Conservation (phyloP, 805 yeast genomes). For the Teunomyces funiuensis region DNA sequence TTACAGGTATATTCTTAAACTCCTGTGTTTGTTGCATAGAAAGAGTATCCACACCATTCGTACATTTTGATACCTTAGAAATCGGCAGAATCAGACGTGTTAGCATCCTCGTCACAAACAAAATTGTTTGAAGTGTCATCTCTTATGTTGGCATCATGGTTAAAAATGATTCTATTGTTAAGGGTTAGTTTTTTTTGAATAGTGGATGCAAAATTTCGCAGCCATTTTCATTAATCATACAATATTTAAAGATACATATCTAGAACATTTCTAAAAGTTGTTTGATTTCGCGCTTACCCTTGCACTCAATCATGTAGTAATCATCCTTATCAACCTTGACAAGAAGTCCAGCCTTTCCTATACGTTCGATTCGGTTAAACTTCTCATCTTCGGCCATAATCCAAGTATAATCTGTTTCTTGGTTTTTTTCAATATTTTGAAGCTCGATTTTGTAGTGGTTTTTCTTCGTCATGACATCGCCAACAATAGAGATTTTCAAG, state of each 20-base stretch:
- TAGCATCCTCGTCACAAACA: conserved; percentile 23
- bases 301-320: conserved; percentile 44
- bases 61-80: conserved; percentile 40
- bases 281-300: conserved; percentile 41
- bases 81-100: conserved; percentile 20
- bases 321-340: conserved; percentile 30
- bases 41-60: conserved; percentile 44
- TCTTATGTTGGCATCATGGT: conserved; percentile 35
- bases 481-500: conserved; percentile 27
- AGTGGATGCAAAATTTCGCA: background rate
- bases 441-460: conserved; percentile 31
- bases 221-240: background rate
- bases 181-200: conserved; percentile 7
- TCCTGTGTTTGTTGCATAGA: conserved; percentile 32
- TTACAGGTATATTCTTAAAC: conserved; percentile 30
- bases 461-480: conserved; percentile 24
- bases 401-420: conserved; percentile 27
- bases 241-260: background rate
- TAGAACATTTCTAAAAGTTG: conserved; percentile 24
- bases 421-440: conserved; percentile 14
- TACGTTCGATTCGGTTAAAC: conserved; percentile 29
- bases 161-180: too few relatives aligned
- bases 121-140: conserved; percentile 28
- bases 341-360: conserved; percentile 45
- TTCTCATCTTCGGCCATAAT: conserved; percentile 30